phyloP scores from a whole-genome alignment of 1,139 yeast species.

The Geotrichum klebahnii region DNA sequence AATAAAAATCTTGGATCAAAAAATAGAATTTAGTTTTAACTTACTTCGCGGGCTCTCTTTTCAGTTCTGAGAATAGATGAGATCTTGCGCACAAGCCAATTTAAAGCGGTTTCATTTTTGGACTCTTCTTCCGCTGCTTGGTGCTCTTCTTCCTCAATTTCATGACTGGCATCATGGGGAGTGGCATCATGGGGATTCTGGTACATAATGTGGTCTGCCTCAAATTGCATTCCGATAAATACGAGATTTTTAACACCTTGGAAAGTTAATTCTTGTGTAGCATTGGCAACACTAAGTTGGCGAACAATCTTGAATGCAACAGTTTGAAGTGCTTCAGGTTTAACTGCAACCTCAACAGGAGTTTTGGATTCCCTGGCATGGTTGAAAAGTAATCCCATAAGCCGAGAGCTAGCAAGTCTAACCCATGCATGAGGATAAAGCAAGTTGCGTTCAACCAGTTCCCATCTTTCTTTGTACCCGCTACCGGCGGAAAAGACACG shows the following conservation, averaged over 20 bases:
- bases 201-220: conserved; percentile 36
- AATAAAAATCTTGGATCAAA: neutral
- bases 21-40: neutral
- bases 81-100: conserved; percentile 59
- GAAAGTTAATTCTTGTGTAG: conserved; percentile 60
- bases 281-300: conserved; percentile 74
- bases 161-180: conserved; percentile 28
- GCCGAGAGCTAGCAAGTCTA: conserved; percentile 62
- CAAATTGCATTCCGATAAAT: conserved; percentile 61
- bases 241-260: conserved; percentile 69
- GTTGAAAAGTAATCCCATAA: conserved; percentile 51
- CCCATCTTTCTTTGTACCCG: conserved; percentile 47
- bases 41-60: conserved; percentile 17
- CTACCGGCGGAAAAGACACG: conserved; percentile 42
- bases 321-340: conserved; percentile 48
- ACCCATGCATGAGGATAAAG: conserved; percentile 93
- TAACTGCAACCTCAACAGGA: conserved; percentile 23
- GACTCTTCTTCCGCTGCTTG: conserved; percentile 25
- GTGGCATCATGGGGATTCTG: conserved; percentile 31
- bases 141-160: conserved; percentile 13
- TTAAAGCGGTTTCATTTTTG: conserved; percentile 45
- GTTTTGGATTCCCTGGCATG: conserved; percentile 36
- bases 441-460: conserved; percentile 50
- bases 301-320: conserved; percentile 66
- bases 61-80: conserved; percentile 54